Evolutionary conservation across 352 stramenopile species (phyloP), one percentile per base, ranked within the genome.

Genomic region (Phytopythium oedochilum): DNA sequence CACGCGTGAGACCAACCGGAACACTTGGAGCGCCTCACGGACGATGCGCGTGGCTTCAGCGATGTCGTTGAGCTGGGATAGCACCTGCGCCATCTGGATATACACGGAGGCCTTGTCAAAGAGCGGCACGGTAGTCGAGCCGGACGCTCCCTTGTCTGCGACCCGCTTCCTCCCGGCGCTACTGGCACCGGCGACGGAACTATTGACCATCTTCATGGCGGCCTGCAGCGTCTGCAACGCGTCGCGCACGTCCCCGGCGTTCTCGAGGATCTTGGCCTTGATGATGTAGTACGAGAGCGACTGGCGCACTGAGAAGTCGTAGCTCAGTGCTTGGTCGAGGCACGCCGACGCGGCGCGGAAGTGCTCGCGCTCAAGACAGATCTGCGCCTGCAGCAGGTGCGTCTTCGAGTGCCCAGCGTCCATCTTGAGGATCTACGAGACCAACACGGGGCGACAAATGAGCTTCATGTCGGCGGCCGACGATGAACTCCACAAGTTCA

Each of bases 101-200:
- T 94, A 97, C 15, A 97, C 78, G 0, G 79, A 91, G 0, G 86
- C 86, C 32, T 91, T 89, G 59, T 97, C 89, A 32, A 89, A 88
- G 4, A 90, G 65, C 2, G 78, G 66, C 17, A 96, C 57, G 9
- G 64, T 68, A 8, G 45, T 22, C 11, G 43, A 28, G 43, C 25
- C n/a, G 31, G 22, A 3, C 14, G 1, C 1, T 32, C 8, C 32
- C 31, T 12, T 60, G 1, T 38, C 40, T 14, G 4, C 20, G 22
- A 17, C 18, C 40, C 15, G 26, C 46, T 22, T 64, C 53, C 44
- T 68, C 49, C 58, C 60, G 23, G 20, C 57, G 28, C 25, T 42
- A 45, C 18, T 55, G 11, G 22, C 47, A 0, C 45, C 53, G 3
- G 18, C 38, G 20, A 8, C 7, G 1, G 56, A 28, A 28, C 28